phyloP scores from a whole-genome alignment of 495 filamentous ascomycete species.

The Penicillium cataractarum region DNA sequence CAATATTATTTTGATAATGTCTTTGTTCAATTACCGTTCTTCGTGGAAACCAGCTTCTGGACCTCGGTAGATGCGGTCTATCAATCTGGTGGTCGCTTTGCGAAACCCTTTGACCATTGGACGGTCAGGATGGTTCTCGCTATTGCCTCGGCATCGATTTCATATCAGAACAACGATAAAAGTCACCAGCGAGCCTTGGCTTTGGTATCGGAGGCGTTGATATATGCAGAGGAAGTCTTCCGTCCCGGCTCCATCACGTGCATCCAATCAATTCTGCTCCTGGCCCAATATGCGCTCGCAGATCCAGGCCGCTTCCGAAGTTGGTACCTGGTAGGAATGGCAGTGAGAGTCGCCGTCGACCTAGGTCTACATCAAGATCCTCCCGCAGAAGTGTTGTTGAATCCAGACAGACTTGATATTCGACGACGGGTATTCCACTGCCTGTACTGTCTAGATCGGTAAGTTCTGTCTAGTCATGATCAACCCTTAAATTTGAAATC shows the following conservation, averaged over 20 bases:
- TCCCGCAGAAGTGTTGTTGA: slow-evolving; percentile 61
- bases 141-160: slow-evolving; percentile 72
- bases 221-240: slow-evolving; percentile 76
- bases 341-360: slow-evolving; percentile 81
- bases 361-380: slow-evolving; percentile 89
- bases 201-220: slow-evolving; percentile 70
- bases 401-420: slow-evolving; percentile 68
- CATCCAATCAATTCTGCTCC: slow-evolving; percentile 81
- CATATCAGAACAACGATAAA: slow-evolving; percentile 65
- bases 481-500: neutral
- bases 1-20: slow-evolving; percentile 84
- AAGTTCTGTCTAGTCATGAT: slow-evolving; percentile 21
- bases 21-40: slow-evolving; percentile 76
- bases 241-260: slow-evolving; percentile 79
- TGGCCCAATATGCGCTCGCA: slow-evolving; percentile 85
- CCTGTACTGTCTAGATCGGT: slow-evolving; percentile 86
- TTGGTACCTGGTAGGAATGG: slow-evolving; percentile 89
- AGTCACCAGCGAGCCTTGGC: slow-evolving; percentile 65
- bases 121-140: slow-evolving; percentile 87
- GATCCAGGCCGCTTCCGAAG: slow-evolving; percentile 87
- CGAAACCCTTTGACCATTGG: slow-evolving; percentile 78
- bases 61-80: slow-evolving; percentile 80
- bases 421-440: slow-evolving; percentile 83
- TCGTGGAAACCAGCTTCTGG: slow-evolving; percentile 74
- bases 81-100: slow-evolving; percentile 58